Percentiles rank a stretch among this genome's conserved stretches.
Conservation (phyloP, 2,329 filamentous ascomycete species). For the Bipolaris zeicola region DNA sequence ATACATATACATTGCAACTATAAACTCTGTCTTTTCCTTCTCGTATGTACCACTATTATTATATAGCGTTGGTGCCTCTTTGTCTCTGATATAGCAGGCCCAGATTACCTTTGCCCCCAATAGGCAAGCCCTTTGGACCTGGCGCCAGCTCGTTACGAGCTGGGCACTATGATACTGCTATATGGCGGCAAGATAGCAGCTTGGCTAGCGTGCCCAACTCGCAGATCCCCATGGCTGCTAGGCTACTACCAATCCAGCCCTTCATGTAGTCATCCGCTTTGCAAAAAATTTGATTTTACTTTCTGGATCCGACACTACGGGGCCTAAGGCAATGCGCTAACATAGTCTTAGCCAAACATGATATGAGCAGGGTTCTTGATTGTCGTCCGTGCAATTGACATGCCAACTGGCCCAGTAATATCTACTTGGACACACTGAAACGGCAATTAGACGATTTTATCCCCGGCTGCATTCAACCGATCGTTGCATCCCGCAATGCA, state of each 20-base stretch:
- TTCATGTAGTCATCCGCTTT: background rate
- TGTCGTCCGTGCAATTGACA: constrained; percentile 7
- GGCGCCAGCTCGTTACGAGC: background rate
- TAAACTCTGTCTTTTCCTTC: too few species aligned
- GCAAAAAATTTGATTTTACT: constrained; percentile 13
- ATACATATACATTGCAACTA: too few species aligned
- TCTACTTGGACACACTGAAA: background rate
- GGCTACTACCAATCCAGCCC: background rate
- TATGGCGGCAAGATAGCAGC: background rate
- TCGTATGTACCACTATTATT: too few species aligned
- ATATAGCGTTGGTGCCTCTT: too few species aligned
- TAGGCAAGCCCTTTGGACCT: background rate
- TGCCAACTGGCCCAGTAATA: background rate
- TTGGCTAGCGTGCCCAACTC: background rate
- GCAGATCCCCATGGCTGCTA: background rate
- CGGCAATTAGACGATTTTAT: background rate
- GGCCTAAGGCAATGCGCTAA: constrained; percentile 14
- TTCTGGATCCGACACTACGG: constrained; percentile 15
- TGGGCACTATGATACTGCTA: background rate
- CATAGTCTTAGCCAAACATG: constrained; percentile 16
- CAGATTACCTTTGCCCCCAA: background rate
- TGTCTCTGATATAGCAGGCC: too few species aligned
- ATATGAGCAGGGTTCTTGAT: constrained; percentile 13
- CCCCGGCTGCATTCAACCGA: background rate
- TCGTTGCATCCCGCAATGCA: background rate